Evolutionary conservation across 2,329 filamentous ascomycete genomes (phyloP), one percentile per base, ranked within the genome.

Genomic region (Fonsecaea erecta): DNA sequence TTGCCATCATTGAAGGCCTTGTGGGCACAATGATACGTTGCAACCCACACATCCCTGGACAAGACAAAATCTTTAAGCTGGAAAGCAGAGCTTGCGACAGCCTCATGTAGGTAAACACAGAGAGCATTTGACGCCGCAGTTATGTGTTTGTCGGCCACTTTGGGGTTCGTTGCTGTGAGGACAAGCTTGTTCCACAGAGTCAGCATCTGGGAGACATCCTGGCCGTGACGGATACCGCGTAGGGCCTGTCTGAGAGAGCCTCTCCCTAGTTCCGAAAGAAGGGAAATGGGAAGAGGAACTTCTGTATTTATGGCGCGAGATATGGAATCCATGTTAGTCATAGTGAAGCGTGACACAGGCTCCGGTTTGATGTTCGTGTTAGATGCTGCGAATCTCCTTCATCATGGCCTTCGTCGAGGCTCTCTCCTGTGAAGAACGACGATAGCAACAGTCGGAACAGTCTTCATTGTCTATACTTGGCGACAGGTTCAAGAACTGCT

Each of bases 61-160:
- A 74, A 67, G 28, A 71, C 74, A 61, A 82, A 70, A 26, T 72
- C 58, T 51, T 71, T 74, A 1, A 80, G 74, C 7, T 68, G 64
- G 12, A 73, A 64, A 62, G 72, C 70, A 32, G 72, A 58, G 12
- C 80, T 78, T 12, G 70, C 68, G 16, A 71, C 63, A 9, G 76
- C 75, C 12, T 76, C 74, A 66, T 80, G 76, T 24, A 83, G 69
- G 59, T 80, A 81, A 21, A 77, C 77, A 62, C 78, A 78, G 30
- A 81, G 60, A 6, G 80, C 77, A 75, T 81, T 82, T 66, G 78
- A 80, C 40, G 77, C 76, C 6, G 77, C 75, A 26, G 77, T 75
- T 16, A 76, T 76, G 72, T 83, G 81, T 43, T 70, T 70, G 66
- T 73, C 73, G 18, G 78, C 74, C 52, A 80, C 73, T 43, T 74